Percentiles rank a stretch among this genome's conserved stretches.
These are phyloP conservation scores for Oldenlandia corymbosa DNA, from an alignment of 257 asterid genomes.

Conservation along the genomic window DNA sequence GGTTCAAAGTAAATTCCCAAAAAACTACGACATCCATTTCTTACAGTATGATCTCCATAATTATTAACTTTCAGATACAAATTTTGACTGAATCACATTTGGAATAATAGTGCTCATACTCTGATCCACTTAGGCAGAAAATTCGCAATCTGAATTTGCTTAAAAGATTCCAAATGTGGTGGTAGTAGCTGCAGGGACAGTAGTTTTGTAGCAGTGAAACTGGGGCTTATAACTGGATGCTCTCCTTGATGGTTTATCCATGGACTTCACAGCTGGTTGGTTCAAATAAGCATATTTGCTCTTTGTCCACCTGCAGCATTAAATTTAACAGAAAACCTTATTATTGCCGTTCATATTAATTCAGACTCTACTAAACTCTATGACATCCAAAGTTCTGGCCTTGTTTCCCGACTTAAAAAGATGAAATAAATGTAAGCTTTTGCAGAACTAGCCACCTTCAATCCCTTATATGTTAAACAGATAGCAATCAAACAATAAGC, in stretches of 20 bases:
- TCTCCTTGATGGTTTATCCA: conserved; percentile 16
- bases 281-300: conserved; percentile 59
- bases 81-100: no score
- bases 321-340: background rate
- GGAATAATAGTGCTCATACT: no score
- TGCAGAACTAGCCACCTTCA: background rate
- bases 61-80: no score
- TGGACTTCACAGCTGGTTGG: conserved; percentile 35
- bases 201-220: conserved; percentile 19
- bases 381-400: no score
- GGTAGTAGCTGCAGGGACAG: conserved; percentile 17
- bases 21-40: no score
- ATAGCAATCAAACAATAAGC: no score
- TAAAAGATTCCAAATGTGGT: conserved; percentile 19
- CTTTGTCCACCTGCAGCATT: conserved; percentile 78
- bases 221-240: conserved; percentile 29
- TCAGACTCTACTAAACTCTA: no score
- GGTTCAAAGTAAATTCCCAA: no score
- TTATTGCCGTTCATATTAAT: no score
- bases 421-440: background rate
- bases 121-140: background rate
- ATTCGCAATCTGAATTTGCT: background rate
- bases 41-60: no score
- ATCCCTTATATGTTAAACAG: background rate
- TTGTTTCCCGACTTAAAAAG: no score